A percentile compares a stretch with the other conserved stretches of the same genome.
phyloP scores from a whole-genome alignment of 1,284 basidiomycete species.

The Blastosporella zonata region DNA sequence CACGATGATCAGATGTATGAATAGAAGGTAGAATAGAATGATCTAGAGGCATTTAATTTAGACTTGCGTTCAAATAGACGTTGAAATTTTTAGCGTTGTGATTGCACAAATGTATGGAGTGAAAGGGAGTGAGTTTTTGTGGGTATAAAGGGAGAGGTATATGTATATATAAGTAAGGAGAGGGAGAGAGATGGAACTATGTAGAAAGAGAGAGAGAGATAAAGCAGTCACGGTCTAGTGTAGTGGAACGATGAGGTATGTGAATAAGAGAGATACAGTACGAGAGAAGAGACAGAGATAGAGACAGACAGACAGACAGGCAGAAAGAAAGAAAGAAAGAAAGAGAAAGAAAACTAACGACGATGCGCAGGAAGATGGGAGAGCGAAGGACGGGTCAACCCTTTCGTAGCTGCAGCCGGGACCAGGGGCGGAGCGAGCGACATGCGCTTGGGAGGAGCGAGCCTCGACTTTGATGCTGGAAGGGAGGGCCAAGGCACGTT shows the following conservation, averaged over 20 bases:
- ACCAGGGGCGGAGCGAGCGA: not conserved
- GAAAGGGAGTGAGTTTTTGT: too few relatives aligned
- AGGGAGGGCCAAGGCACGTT: not conserved
- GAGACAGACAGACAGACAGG: too few relatives aligned
- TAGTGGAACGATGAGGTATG: too few relatives aligned
- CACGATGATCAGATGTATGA: constrained; percentile 35
- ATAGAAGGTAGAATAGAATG: constrained; percentile 11
- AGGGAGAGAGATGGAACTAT: too few relatives aligned
- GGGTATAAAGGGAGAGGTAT: too few relatives aligned
- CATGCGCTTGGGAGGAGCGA: not conserved
- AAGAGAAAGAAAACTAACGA: not conserved
- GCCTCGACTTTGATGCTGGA: not conserved
- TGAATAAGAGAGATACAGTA: not conserved
- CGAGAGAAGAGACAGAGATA: not conserved
- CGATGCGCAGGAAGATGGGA: constrained; percentile 1
- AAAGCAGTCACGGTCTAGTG: too few relatives aligned
- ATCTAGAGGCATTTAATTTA: not conserved
- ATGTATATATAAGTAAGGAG: too few relatives aligned
- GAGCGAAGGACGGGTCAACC: constrained; percentile 1
- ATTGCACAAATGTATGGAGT: too few relatives aligned
- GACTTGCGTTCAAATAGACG: too few relatives aligned
- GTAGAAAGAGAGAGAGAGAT: too few relatives aligned
- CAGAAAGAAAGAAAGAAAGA: not conserved
- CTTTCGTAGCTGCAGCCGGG: not conserved
- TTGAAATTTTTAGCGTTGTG: too few relatives aligned